These are phyloP conservation scores for Phytophthora hibernalis DNA, from an alignment of 352 stramenopile genomes.

Conservation along the genomic window DNA sequence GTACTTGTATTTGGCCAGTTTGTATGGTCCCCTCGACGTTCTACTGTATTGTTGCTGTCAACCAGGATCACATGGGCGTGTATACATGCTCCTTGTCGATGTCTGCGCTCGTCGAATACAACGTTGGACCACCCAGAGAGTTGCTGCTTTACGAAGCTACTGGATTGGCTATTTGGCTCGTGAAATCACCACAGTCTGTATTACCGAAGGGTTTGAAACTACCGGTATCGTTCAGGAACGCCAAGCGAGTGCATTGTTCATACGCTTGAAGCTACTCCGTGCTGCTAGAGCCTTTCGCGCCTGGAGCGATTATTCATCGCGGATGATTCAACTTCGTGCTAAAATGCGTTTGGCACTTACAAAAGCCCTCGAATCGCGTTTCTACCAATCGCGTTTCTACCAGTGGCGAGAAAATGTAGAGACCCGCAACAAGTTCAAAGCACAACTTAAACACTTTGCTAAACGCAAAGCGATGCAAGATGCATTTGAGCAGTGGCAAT, in stretches of 20 bases:
- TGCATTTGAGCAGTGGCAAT: conserved; percentile 21
- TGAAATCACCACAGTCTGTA: conserved; percentile 3
- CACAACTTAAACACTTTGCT: conserved; percentile 19
- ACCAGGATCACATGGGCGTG: conserved; percentile 17
- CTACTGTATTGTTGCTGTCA: conserved; percentile 28
- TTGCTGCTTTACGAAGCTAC: conserved; percentile 15
- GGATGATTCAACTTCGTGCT: conserved; percentile 9
- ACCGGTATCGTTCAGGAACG: conserved; percentile 16
- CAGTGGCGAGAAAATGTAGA: conserved; percentile 16
- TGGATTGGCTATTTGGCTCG: conserved; percentile 20
- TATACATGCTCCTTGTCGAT: conserved; percentile 22
- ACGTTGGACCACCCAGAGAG: conserved; percentile 9
- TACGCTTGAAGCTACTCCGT: conserved; percentile 11
- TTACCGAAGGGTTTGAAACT: conserved; percentile 12
- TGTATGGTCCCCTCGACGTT: conserved; percentile 22
- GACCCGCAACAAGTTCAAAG: conserved; percentile 4
- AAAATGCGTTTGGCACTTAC: conserved; percentile 20
- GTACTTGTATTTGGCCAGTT: conserved; percentile 26
- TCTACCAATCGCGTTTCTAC: conserved; percentile 24
- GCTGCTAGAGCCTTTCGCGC: conserved; percentile 6
- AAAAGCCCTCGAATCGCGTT: conserved; percentile 14
- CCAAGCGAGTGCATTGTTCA: conserved; percentile 19
- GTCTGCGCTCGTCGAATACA: conserved; percentile 22
- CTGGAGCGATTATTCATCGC: conserved; percentile 15
- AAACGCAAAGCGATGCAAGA: conserved; percentile 15